phyloP scores from a whole-genome alignment of 1,284 basidiomycete genomes.

The Sphaerobolus stellatus region DNA sequence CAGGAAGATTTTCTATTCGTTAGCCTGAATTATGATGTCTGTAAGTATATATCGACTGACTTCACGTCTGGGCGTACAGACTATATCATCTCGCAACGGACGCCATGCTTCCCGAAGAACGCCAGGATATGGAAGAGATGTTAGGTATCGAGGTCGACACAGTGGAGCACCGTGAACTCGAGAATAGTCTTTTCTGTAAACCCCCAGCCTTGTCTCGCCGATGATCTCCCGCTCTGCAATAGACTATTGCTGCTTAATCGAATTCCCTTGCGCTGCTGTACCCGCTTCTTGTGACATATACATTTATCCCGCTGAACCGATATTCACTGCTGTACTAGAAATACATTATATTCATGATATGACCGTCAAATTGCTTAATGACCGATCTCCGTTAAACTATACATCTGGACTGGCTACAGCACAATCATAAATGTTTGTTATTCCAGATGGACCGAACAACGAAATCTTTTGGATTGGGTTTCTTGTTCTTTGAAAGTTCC shows the following conservation, averaged over 20 bases:
- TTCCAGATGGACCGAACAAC: constrained; percentile 58
- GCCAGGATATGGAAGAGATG: constrained; percentile 60
- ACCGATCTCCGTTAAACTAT: background rate
- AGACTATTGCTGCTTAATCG: background rate
- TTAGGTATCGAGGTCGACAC: constrained; percentile 75
- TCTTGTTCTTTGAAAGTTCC: constrained; percentile 36
- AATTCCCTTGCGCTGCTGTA: background rate
- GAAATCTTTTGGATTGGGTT: constrained; percentile 45
- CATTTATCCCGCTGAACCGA: background rate
- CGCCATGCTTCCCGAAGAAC: constrained; percentile 60
- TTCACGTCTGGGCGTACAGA: constrained; percentile 35
- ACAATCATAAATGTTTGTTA: constrained; percentile 42
- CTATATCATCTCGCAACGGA: constrained; percentile 75
- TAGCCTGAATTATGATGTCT: constrained; percentile 26
- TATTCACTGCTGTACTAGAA: too few species aligned
- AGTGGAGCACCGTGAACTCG: constrained; percentile 58
- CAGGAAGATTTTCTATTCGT: constrained; percentile 69
- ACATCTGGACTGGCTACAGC: background rate
- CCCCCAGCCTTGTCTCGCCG: background rate
- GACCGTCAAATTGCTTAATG: too few species aligned
- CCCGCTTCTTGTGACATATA: background rate
- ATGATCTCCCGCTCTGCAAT: too few species aligned
- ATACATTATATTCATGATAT: too few species aligned
- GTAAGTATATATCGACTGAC: background rate
- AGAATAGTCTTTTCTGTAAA: constrained; percentile 49